Evolutionary conservation across 208 protist genomes (phyloP).

Genomic region (Acanthamoeba castellanii): DNA sequence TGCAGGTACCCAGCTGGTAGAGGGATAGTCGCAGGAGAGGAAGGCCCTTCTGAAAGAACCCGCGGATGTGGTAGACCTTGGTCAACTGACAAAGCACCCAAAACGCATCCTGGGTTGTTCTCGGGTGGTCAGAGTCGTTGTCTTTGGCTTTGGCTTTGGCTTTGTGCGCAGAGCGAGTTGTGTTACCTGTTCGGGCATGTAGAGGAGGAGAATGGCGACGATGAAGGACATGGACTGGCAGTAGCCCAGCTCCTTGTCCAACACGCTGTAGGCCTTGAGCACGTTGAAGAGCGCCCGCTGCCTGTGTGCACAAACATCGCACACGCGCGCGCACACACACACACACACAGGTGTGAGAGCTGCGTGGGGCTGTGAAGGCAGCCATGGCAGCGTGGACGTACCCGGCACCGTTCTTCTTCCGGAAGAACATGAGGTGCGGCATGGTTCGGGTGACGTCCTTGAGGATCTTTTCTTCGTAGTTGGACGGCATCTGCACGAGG

Average conservation of each 20-base stretch:
- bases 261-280: conserved; percentile 43
- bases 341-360: no score
- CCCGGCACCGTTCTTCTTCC: conserved; percentile 12
- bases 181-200: conserved; percentile 42
- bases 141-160: no score
- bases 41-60: conserved; percentile 41
- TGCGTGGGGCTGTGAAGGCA: no score
- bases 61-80: conserved; percentile 47
- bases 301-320: not conserved
- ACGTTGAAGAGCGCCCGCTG: conserved; percentile 18
- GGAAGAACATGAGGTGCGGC: conserved; percentile 37
- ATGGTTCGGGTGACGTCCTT: conserved; percentile 30
- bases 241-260: conserved; percentile 62
- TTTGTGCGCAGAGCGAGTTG: no score
- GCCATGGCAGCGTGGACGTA: not conserved
- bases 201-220: conserved; percentile 15
- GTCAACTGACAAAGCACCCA: conserved; percentile 61
- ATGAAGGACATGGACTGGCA: conserved; percentile 62
- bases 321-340: not conserved
- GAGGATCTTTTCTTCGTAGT: conserved; percentile 6
- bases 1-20: not conserved
- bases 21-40: conserved; percentile 52
- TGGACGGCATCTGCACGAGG: not conserved
- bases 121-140: no score
- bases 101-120: not conserved